Evolutionary conservation across 768 basidiomycete genomes (phyloP).

Genomic region (Leccinellum luteum): DNA sequence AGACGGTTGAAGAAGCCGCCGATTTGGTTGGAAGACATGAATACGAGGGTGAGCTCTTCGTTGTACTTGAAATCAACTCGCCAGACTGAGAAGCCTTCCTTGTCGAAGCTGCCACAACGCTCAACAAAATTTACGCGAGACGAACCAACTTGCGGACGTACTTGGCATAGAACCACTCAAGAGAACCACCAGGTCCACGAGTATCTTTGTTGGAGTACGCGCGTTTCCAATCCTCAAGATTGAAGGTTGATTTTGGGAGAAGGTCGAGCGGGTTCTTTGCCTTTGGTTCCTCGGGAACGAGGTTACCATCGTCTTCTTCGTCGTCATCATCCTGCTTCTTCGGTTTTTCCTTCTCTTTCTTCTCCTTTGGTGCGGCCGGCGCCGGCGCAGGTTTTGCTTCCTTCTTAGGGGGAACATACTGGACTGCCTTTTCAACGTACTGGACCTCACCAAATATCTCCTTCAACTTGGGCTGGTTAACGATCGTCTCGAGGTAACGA

Average conservation of each 20-base stretch:
- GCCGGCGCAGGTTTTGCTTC: slow-evolving; percentile 51
- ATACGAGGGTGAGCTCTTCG: slow-evolving; percentile 84
- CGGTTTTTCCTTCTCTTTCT: slow-evolving; percentile 69
- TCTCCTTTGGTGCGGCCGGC: slow-evolving; percentile 40
- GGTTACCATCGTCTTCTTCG: slow-evolving; percentile 75
- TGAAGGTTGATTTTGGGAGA: slow-evolving; percentile 83
- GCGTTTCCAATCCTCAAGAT: slow-evolving; percentile 96
- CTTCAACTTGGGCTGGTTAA: slow-evolving; percentile 78
- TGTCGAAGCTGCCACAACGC: slow-evolving; percentile 63
- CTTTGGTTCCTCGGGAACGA: slow-evolving; percentile 81
- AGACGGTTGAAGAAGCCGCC: slow-evolving; percentile 97
- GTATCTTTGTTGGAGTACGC: slow-evolving; percentile 99
- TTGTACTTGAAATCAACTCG: slow-evolving; percentile 97
- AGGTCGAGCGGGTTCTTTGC: slow-evolving; percentile 92
- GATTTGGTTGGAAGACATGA: slow-evolving; percentile 95
- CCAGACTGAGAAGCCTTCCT: slow-evolving; percentile 87
- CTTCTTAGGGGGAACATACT: slow-evolving; percentile 75
- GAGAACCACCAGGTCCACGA: slow-evolving; percentile 69
- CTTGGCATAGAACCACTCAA: slow-evolving; percentile 99
- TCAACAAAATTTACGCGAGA: neutral
- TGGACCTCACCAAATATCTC: slow-evolving; percentile 57
- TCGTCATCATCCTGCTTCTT: slow-evolving; percentile 54
- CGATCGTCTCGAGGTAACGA: slow-evolving; percentile 84
- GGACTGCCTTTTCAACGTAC: slow-evolving; percentile 66
- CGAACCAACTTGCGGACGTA: slow-evolving; percentile 34